Base-by-base conservation (phyloP, 1,284 basidiomycete species). In the Blastosporella zonata region DNA sequence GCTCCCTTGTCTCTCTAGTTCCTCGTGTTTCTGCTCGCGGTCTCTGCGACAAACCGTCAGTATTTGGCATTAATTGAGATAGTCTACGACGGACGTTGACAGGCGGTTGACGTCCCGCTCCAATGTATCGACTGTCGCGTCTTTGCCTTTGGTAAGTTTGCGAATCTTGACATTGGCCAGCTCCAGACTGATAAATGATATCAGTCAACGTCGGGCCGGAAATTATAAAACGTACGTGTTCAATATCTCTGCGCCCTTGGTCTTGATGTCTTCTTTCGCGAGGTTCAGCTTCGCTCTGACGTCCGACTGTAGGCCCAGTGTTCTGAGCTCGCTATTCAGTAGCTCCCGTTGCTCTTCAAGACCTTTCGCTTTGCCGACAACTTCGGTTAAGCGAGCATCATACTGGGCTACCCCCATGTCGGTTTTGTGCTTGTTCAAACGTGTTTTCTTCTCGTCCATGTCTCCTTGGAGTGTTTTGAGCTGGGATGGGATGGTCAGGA, bases 251-350 rank as follows among this genome's bases (percentile, higher is more conserved):
- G 69, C 69, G 17, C 71, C 70, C 68, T 89, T 93, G 47, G 72
- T 75, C 60, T 75, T 78, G 27, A 84, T 63, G 55, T 94, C 90
- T 0, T 71, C 72, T 50, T 83, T 74, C 63, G 93, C 91, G 53
- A 97, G 65, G 33, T 87, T 81, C 38, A 98, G 67, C 58, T 84
- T 87, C 1, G 94, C 93, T 31, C 95, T 77, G 1, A 82, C 74
- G 54, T 95, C 90, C 0, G 91, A 87, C 62, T 97, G 93, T 31
- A 82, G 64, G 60, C 87, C 93, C 51, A 97, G 68, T 1, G 75
- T 68, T 27, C 81, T 78, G 39, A 96, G 73, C 58, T 98, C 94
- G 0, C 67, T 58, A 49, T 84, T 91, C 47, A 94, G 67, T 20
- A 69, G 68, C 25, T 96, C 93, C 21, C 89, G 76, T 43, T 74